phyloP scores from a whole-genome alignment of 192 early-diverging fungal genomes.

The Coemansia sp. region DNA sequence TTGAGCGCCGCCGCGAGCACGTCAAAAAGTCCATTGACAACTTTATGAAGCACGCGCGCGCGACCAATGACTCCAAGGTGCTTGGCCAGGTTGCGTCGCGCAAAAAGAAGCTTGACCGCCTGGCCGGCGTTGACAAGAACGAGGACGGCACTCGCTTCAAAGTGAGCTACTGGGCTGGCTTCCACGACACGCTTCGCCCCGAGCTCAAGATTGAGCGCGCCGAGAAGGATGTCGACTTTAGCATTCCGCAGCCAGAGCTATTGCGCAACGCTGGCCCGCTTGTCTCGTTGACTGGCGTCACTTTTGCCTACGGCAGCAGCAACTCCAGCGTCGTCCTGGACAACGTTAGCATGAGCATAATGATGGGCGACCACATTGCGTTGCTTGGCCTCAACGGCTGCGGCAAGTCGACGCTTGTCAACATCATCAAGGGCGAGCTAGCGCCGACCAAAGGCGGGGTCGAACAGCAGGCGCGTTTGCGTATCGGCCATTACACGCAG shows the following conservation, averaged over 20 bases:
- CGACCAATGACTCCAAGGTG: conserved; percentile 80
- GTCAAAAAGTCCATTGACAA: conserved; percentile 79
- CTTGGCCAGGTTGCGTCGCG: conserved; percentile 70
- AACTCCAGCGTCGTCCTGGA: conserved; percentile 47
- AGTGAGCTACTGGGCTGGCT: conserved; percentile 58
- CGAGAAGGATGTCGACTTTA: conserved; percentile 60
- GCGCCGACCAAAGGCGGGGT: conserved; percentile 64
- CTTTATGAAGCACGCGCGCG: conserved; percentile 65
- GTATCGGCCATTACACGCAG: conserved; percentile 84
- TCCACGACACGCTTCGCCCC: conserved; percentile 51
- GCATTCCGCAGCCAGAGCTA: conserved; percentile 65
- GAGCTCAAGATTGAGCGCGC: conserved; percentile 58
- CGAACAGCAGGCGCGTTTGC: conserved; percentile 59
- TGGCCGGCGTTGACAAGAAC: conserved; percentile 60
- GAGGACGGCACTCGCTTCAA: conserved; percentile 72
- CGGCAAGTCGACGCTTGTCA: conserved; percentile 78
- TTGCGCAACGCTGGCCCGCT: conserved; percentile 67
- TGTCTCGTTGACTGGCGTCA: conserved; percentile 61
- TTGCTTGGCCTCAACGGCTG: conserved; percentile 82
- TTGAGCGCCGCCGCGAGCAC: conserved; percentile 70
- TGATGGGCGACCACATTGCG: conserved; percentile 65
- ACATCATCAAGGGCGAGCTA: conserved; percentile 64
- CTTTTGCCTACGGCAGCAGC: conserved; percentile 28
- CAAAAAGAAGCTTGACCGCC: conserved; percentile 70
- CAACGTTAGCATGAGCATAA: conserved; percentile 69